phyloP scores from a whole-genome alignment of 257 asterid species.

The Agastache rugosa region DNA sequence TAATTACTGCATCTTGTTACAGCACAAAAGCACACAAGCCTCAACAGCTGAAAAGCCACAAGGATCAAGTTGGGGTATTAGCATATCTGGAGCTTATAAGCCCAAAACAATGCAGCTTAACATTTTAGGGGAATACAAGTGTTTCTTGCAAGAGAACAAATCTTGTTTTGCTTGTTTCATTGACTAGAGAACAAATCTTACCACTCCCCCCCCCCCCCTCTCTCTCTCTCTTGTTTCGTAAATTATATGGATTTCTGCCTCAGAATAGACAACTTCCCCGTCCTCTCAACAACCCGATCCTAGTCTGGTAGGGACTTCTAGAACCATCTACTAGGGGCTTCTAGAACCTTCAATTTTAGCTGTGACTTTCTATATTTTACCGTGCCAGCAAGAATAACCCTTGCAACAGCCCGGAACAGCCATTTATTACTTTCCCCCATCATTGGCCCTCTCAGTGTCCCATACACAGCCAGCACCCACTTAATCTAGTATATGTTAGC shows the following conservation, averaged over 20 bases:
- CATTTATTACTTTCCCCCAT: background rate
- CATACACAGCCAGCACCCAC: constrained; percentile 3
- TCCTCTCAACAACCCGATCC: background rate
- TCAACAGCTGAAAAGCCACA: background rate
- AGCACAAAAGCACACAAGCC: background rate
- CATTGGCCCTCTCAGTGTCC: background rate
- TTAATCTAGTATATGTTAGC: background rate
- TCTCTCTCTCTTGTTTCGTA: too few relatives aligned
- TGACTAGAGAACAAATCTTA: too few relatives aligned
- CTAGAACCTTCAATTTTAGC: background rate
- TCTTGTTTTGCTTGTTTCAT: too few relatives aligned
- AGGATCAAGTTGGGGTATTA: background rate
- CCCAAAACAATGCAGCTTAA: constrained; percentile 15
- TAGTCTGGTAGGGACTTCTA: background rate
- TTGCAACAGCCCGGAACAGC: background rate
- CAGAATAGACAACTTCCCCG: background rate
- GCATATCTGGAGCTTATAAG: background rate
- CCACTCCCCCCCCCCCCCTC: too few relatives aligned
- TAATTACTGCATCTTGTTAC: background rate
- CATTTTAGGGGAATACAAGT: background rate
- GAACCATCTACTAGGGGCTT: too few relatives aligned
- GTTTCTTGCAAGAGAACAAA: too few relatives aligned
- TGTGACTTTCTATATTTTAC: background rate
- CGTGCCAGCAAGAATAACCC: background rate
- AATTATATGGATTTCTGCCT: too few relatives aligned